phyloP scores from a whole-genome alignment of 106 monocot species.

The Hemerocallis citrina region DNA sequence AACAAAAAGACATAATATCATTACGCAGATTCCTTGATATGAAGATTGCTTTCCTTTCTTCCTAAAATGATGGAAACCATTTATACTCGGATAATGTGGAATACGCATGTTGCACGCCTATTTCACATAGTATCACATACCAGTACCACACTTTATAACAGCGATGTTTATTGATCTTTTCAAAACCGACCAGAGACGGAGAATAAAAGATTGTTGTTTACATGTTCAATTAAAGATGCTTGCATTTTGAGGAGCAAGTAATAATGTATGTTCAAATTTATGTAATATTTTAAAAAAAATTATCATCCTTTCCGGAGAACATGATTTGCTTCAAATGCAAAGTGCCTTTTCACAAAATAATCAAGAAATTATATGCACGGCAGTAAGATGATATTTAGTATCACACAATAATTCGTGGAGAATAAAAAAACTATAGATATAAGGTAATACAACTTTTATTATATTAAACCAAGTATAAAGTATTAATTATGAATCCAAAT shows the following conservation, averaged over 20 bases:
- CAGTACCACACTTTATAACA: no score
- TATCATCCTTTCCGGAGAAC: background rate
- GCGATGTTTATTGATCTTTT: no score
- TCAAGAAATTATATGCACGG: background rate
- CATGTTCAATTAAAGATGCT: background rate
- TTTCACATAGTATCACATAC: no score
- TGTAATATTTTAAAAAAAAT: no score
- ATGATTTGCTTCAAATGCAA: background rate
- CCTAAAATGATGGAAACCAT: no score
- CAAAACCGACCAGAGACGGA: no score
- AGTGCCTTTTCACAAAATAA: background rate
- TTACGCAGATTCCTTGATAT: no score
- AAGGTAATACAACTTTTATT: background rate
- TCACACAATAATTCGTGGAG: background rate
- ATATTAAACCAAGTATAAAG: background rate
- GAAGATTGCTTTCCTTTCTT: no score
- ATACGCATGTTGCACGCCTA: no score
- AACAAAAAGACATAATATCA: no score
- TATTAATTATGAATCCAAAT: background rate
- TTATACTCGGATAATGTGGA: no score
- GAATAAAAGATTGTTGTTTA: background rate
- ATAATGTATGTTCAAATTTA: background rate
- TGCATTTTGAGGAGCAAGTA: background rate
- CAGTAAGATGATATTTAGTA: background rate
- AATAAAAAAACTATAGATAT: background rate